Conservation (phyloP, 495 filamentous ascomycete genomes). For the Penicilliopsis zonata region DNA sequence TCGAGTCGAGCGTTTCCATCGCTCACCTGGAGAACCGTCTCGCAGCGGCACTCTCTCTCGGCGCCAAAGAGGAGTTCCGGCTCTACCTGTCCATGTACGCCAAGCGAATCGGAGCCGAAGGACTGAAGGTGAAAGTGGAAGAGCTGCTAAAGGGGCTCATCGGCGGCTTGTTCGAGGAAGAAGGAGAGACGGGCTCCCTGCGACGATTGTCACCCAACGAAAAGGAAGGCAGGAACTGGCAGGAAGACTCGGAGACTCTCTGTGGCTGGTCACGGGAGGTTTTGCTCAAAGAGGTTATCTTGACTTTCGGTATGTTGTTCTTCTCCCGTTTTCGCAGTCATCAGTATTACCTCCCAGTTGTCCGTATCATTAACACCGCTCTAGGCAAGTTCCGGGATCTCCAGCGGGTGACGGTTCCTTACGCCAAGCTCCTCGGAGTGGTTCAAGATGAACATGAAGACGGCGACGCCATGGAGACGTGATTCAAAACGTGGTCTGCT, state of each 20-base stretch:
- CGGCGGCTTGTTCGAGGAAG: slow-evolving; percentile 52
- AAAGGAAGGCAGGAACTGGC: slow-evolving; percentile 45
- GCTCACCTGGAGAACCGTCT: slow-evolving; percentile 93
- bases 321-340: not conserved
- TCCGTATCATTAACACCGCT: too few relatives aligned
- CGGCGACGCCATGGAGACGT: slow-evolving; percentile 44
- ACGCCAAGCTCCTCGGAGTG: slow-evolving; percentile 61
- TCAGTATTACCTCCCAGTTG: slow-evolving; percentile 16
- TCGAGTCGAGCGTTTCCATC: slow-evolving; percentile 83
- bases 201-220: slow-evolving; percentile 44
- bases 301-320: slow-evolving; percentile 70
- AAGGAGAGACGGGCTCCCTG: slow-evolving; percentile 23
- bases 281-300: slow-evolving; percentile 74
- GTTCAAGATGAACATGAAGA: slow-evolving; percentile 30
- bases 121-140: slow-evolving; percentile 74
- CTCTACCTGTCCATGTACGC: slow-evolving; percentile 93
- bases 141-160: slow-evolving; percentile 73
- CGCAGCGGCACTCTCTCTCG: slow-evolving; percentile 74
- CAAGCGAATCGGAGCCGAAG: slow-evolving; percentile 86
- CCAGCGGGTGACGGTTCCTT: slow-evolving; percentile 83
- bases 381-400: slow-evolving; percentile 87
- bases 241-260: slow-evolving; percentile 38
- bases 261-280: slow-evolving; percentile 85
- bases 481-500: slow-evolving; percentile 3
- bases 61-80: slow-evolving; percentile 80